Percentiles rank a stretch among this genome's conserved stretches.
Conservation (phyloP, 495 filamentous ascomycete genomes). For the Elasticomyces elasticus region DNA sequence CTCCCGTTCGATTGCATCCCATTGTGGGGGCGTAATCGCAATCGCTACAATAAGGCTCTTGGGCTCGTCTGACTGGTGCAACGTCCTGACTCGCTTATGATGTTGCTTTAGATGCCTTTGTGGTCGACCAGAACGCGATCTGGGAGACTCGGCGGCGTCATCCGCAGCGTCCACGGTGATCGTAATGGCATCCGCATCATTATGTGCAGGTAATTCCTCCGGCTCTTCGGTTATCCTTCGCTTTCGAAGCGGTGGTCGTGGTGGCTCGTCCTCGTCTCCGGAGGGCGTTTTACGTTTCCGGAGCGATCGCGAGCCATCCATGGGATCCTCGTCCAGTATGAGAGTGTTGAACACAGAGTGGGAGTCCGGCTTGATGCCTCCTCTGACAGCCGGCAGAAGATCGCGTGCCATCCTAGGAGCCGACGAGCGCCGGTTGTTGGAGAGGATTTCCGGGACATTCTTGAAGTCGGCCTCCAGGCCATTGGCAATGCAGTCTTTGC, state of each 20-base stretch:
- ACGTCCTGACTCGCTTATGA: constrained; percentile 9
- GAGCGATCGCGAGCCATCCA: constrained; percentile 76
- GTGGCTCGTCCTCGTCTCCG: constrained; percentile 41
- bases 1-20: constrained; percentile 48
- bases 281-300: constrained; percentile 72
- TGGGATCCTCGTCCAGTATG: constrained; percentile 66
- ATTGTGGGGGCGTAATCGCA: constrained; percentile 47
- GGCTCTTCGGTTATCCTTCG: constrained; percentile 19
- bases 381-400: constrained; percentile 63
- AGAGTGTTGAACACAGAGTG: constrained; percentile 79
- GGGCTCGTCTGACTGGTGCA: constrained; percentile 16
- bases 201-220: constrained; percentile 1
- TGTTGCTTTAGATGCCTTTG: constrained; percentile 14
- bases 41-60: constrained; percentile 49
- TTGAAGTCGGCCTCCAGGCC: constrained; percentile 42
- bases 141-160: constrained; percentile 16
- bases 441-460: constrained; percentile 25
- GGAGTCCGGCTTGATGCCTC: constrained; percentile 60
- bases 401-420: constrained; percentile 48
- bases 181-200: not conserved
- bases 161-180: constrained; percentile 6
- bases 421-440: constrained; percentile 30
- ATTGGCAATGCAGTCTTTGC: constrained; percentile 62
- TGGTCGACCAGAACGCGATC: constrained; percentile 18
- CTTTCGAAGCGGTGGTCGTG: constrained; percentile 29